Evolutionary conservation across 2,329 filamentous ascomycete species (phyloP).

Genomic region (Leptoxyphium fumago): DNA sequence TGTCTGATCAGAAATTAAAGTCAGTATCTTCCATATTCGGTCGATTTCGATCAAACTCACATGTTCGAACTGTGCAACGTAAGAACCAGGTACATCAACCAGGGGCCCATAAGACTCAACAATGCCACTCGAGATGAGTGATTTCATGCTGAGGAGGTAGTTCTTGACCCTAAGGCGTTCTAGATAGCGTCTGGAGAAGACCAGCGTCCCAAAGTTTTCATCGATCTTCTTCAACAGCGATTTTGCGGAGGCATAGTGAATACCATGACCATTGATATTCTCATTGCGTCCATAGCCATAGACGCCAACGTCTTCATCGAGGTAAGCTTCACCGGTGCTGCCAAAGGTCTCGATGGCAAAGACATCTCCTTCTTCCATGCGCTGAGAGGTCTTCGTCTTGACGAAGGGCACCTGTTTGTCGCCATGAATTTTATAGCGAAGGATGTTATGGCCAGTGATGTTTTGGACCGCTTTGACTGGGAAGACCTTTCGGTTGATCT

Average conservation of each 20-base stretch:
- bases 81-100: constrained; percentile 84
- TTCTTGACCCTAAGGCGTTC: constrained; percentile 91
- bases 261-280: constrained; percentile 60
- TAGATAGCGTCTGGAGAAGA: constrained; percentile 80
- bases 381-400: constrained; percentile 72
- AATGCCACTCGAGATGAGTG: constrained; percentile 65
- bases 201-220: constrained; percentile 89
- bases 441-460: constrained; percentile 79
- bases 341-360: constrained; percentile 96
- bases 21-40: not conserved
- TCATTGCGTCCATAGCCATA: constrained; percentile 72
- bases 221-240: constrained; percentile 76
- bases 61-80: constrained; percentile 89
- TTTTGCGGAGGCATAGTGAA: constrained; percentile 71
- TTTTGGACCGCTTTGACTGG: constrained; percentile 78
- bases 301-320: constrained; percentile 70
- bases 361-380: constrained; percentile 95
- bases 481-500: constrained; percentile 62
- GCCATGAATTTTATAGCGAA: constrained; percentile 80
- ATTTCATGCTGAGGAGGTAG: constrained; percentile 82
- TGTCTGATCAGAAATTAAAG: not conserved
- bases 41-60: constrained; percentile 38
- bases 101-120: constrained; percentile 84
- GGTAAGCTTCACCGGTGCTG: constrained; percentile 78
- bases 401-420: constrained; percentile 90